Percentiles rank a stretch among this genome's conserved stretches.
Evolutionary conservation across 2,329 filamentous ascomycete species (phyloP).

Genomic region (Lasiodiplodia gonubiensis): DNA sequence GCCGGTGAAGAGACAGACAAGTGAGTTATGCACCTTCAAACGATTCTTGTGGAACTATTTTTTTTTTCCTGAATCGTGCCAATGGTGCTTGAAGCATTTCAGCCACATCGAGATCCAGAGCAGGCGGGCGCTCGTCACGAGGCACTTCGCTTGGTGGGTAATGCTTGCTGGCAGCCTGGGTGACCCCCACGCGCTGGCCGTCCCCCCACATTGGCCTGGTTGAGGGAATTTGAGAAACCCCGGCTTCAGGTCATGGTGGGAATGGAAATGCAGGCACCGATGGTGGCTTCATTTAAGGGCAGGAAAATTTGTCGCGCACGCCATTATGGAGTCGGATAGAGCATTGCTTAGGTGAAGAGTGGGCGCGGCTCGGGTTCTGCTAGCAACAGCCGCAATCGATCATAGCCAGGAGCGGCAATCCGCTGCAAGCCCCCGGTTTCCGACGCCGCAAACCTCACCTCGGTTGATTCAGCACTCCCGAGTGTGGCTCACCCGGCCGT

Average conservation of each 20-base stretch:
- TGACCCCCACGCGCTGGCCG: slow-evolving; percentile 13
- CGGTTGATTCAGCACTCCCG: no score
- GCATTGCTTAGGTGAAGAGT: background rate
- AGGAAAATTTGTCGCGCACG: slow-evolving; percentile 7
- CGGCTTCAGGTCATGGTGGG: background rate
- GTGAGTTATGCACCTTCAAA: no score
- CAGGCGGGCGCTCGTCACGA: background rate
- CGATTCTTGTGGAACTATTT: no score
- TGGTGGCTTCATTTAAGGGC: background rate
- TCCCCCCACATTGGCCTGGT: background rate
- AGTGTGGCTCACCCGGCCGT: background rate
- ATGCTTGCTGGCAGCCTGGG: background rate
- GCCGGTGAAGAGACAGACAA: no score
- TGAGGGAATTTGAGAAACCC: background rate
- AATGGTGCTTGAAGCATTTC: no score
- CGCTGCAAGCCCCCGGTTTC: slow-evolving; percentile 4
- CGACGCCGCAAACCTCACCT: background rate
- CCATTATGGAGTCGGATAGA: slow-evolving; percentile 20
- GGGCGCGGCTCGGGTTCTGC: slow-evolving; percentile 21
- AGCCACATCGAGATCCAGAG: background rate
- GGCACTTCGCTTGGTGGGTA: background rate
- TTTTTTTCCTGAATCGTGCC: no score
- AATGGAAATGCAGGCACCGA: background rate
- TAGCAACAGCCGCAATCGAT: slow-evolving; percentile 16
- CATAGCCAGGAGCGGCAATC: slow-evolving; percentile 5